Evolutionary conservation across 306 rosid species (phyloP).

Genomic region (Neltuma alba): DNA sequence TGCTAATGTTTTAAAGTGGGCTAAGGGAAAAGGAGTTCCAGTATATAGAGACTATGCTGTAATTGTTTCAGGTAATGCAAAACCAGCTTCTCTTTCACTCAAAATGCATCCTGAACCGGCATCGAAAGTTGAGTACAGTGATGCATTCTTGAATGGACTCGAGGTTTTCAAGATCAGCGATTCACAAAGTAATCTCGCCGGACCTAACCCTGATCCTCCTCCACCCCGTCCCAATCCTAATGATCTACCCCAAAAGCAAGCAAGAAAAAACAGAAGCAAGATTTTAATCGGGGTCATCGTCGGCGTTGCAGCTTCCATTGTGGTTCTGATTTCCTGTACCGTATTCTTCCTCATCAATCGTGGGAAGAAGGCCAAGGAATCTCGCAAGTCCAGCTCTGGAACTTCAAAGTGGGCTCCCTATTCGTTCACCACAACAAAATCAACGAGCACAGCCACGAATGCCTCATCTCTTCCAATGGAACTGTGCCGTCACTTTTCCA

Average conservation of each 20-base stretch:
- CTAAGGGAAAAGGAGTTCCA: background rate
- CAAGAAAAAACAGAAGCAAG: background rate
- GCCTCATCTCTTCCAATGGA: conserved; percentile 39
- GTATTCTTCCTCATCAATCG: background rate
- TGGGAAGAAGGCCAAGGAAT: background rate
- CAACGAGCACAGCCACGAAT: background rate
- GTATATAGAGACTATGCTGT: conserved; percentile 28
- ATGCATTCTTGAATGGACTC: conserved; percentile 39
- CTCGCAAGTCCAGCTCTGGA: background rate
- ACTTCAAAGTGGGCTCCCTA: conserved; percentile 42
- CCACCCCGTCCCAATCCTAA: background rate
- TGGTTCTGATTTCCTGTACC: background rate
- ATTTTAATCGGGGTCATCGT: background rate
- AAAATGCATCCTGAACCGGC: background rate
- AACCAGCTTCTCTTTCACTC: background rate
- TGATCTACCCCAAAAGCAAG: background rate
- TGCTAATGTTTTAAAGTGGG: background rate
- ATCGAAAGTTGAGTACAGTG: fast-evolving
- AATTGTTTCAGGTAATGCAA: background rate
- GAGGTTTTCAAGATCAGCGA: conserved; percentile 46
- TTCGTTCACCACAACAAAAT: conserved; percentile 38
- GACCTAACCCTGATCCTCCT: conserved; percentile 29
- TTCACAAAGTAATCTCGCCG: background rate
- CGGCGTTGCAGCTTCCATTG: background rate
- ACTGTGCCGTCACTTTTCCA: conserved; percentile 45